Percentiles rank a stretch among this genome's conserved stretches.
phyloP scores from a whole-genome alignment of 371 early-diverging fungal genomes.

The Apophysomyces sp. region DNA sequence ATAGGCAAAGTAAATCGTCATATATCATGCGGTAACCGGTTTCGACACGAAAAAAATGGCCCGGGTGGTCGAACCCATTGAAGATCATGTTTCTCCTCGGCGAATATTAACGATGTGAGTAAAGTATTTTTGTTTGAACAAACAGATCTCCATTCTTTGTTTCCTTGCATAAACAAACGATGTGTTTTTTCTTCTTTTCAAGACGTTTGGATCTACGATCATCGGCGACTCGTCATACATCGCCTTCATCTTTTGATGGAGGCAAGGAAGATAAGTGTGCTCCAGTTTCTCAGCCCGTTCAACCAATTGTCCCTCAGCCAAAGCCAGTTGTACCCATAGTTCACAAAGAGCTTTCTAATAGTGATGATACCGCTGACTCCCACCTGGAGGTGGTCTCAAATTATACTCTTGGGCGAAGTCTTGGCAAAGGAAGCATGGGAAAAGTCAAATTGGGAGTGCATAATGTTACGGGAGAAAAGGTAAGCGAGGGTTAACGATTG shows the following conservation, averaged over 20 bases:
- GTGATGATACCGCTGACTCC: not conserved
- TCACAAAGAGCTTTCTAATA: not conserved
- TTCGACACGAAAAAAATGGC: not conserved
- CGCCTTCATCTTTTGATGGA: not conserved
- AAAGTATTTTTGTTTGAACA: not conserved
- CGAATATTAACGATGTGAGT: not conserved
- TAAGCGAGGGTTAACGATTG: not conserved
- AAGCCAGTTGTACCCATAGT: not conserved
- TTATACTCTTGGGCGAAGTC: slow-evolving; percentile 36
- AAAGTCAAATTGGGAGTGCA: slow-evolving; percentile 48
- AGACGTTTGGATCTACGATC: not conserved
- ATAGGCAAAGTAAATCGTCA: not conserved
- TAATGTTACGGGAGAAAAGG: slow-evolving; percentile 46
- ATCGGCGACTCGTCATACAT: not conserved
- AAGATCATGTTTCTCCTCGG: slow-evolving; percentile 2
- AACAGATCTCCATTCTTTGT: slow-evolving; percentile 1
- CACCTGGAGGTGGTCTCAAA: slow-evolving; percentile 6
- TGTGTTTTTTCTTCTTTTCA: not conserved
- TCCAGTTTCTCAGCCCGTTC: not conserved
- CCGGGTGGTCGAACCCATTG: not conserved
- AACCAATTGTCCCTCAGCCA: not conserved
- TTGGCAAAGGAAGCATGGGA: slow-evolving; percentile 49
- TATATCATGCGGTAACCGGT: not conserved
- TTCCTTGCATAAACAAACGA: not conserved
- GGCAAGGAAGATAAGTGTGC: not conserved